Percentiles rank a stretch among this genome's conserved stretches.
phyloP scores from a whole-genome alignment of 2,329 filamentous ascomycete species.

The Cladosporium sp. region DNA sequence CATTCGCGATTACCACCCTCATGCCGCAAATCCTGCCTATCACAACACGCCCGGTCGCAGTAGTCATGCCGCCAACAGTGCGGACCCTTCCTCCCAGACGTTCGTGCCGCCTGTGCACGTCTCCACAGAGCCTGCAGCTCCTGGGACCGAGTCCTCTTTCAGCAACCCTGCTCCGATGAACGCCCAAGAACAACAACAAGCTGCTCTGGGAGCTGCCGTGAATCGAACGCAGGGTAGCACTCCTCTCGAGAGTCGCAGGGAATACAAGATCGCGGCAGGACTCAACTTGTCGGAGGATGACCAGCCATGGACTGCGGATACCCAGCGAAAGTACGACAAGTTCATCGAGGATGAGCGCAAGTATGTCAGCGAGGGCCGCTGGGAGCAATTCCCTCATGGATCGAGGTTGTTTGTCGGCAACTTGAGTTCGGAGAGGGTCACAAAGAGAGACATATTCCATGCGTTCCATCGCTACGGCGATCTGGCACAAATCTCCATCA shows the following conservation, averaged over 20 bases:
- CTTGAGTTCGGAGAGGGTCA: constrained; percentile 85
- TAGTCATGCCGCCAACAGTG: constrained; percentile 1
- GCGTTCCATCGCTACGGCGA: constrained; percentile 81
- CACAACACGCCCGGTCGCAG: constrained; percentile 18
- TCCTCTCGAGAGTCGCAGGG: constrained; percentile 26
- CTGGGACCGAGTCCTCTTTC: neutral
- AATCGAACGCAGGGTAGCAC: constrained; percentile 13
- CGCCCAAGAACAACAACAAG: constrained; percentile 7
- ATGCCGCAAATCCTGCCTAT: constrained; percentile 37
- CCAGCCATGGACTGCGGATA: constrained; percentile 51
- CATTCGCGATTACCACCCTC: constrained; percentile 48
- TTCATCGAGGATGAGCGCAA: constrained; percentile 70
- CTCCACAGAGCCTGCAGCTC: neutral
- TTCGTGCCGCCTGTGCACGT: constrained; percentile 19
- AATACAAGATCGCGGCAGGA: constrained; percentile 26
- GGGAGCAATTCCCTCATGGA: constrained; percentile 74
- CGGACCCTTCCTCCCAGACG: constrained; percentile 16
- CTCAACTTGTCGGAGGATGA: constrained; percentile 41
- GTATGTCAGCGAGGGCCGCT: constrained; percentile 73
- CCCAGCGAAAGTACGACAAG: constrained; percentile 65
- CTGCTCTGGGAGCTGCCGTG: neutral
- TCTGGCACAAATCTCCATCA: constrained; percentile 91
- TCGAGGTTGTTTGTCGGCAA: constrained; percentile 88
- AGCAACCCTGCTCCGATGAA: neutral
- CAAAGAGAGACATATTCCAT: constrained; percentile 89